Conservation (phyloP, 179 eudicot species). For the Vitellaria paradoxa region DNA sequence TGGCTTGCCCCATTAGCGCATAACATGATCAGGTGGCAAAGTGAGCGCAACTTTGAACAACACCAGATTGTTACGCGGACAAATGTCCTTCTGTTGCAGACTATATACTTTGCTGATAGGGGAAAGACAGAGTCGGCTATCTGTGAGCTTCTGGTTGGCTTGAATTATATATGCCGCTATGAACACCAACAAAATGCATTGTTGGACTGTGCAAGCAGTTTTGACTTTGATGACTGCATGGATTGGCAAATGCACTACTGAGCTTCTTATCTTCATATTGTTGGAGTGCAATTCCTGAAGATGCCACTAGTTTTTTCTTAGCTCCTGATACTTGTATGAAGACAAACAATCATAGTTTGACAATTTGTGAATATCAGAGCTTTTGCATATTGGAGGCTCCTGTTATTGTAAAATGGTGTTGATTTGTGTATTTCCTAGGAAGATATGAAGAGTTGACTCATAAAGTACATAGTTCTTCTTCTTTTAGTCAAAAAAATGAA, state of each 20-base stretch:
- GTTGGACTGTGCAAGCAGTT: constrained; percentile 91
- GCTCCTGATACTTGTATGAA: constrained; percentile 21
- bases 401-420: constrained; percentile 33
- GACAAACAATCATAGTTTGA: constrained; percentile 26
- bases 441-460: constrained; percentile 35
- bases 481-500: not conserved
- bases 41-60: constrained; percentile 86
- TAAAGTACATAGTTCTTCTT: constrained; percentile 33
- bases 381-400: constrained; percentile 27
- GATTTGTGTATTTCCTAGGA: constrained; percentile 33
- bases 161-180: constrained; percentile 80
- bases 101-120: constrained; percentile 83
- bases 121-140: constrained; percentile 73
- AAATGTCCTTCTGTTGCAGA: constrained; percentile 80
- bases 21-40: constrained; percentile 97
- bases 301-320: constrained; percentile 22
- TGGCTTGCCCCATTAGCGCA: constrained; percentile 95
- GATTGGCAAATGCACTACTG: constrained; percentile 81
- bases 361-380: constrained; percentile 36
- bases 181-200: constrained; percentile 90
- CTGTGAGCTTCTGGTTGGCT: constrained; percentile 72
- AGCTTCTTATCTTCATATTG: constrained; percentile 26
- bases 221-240: constrained; percentile 83
- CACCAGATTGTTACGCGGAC: constrained; percentile 71
- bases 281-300: not conserved